Conservation (phyloP, 768 basidiomycete genomes). For the Macrolepiota fuliginosa region DNA sequence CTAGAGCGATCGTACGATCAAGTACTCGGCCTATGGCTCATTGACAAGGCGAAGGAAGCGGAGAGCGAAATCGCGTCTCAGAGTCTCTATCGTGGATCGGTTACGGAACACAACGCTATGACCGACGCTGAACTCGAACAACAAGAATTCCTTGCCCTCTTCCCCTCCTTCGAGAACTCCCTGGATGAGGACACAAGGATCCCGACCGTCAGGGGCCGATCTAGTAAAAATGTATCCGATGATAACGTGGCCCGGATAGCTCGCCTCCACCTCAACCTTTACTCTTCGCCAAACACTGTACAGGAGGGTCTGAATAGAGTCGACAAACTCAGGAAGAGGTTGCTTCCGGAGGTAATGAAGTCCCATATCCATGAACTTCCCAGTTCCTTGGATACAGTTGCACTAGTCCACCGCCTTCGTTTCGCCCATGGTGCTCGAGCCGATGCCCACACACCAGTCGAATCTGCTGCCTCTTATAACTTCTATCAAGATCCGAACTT, state of each 20-base stretch:
- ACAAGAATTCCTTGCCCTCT: conserved; percentile 78
- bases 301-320: not conserved
- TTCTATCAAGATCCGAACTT: conserved; percentile 85
- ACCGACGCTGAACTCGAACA: conserved; percentile 79
- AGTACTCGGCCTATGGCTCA: conserved; percentile 77
- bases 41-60: conserved; percentile 70
- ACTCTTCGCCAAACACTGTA: conserved; percentile 17
- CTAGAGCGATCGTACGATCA: conserved; percentile 64
- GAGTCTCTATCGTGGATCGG: conserved; percentile 73
- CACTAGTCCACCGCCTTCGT: conserved; percentile 8
- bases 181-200: conserved; percentile 29
- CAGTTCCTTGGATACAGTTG: conserved; percentile 41
- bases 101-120: conserved; percentile 47
- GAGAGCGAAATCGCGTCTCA: conserved; percentile 61
- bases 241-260: conserved; percentile 39
- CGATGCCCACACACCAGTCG: conserved; percentile 2
- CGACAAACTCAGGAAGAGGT: not conserved
- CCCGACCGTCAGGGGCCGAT: conserved; percentile 13
- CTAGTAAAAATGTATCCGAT: conserved; percentile 27
- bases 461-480: conserved; percentile 36
- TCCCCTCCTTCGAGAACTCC: conserved; percentile 78
- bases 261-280: conserved; percentile 46
- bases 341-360: conserved; percentile 1
- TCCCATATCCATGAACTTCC: conserved; percentile 22
- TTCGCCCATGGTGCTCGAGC: conserved; percentile 1